These are phyloP conservation scores for Solanum appendiculatum DNA, from an alignment of 257 asterid genomes.

Conservation along the genomic window DNA sequence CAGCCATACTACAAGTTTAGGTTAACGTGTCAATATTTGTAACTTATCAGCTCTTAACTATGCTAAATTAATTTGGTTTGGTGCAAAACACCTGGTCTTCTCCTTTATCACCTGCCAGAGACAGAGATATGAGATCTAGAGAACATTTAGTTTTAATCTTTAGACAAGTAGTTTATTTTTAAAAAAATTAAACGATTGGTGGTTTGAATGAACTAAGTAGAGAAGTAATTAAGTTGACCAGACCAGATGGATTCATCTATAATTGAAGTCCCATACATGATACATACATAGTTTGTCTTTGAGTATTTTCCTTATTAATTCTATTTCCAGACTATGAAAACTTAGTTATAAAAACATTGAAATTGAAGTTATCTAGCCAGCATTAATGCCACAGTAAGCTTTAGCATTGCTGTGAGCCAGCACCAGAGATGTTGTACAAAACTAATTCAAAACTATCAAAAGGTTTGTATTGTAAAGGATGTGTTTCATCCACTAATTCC, in stretches of 20 bases:
- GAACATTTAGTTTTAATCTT: background rate
- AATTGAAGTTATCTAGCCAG: background rate
- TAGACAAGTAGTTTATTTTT: background rate
- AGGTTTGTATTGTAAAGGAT: conserved; percentile 37
- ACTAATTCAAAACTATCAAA: conserved; percentile 41
- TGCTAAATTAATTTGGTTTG: background rate
- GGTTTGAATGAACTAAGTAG: background rate
- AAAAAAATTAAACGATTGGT: background rate
- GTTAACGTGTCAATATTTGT: background rate
- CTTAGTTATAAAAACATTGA: background rate
- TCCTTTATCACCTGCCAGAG: background rate
- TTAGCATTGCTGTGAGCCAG: background rate
- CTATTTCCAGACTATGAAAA: background rate
- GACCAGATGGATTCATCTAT: background rate
- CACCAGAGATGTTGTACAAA: background rate
- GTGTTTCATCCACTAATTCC: conserved; percentile 43
- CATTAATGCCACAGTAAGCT: conserved; percentile 1
- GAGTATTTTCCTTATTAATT: background rate
- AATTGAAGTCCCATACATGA: background rate
- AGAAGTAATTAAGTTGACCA: no score
- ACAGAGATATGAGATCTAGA: background rate
- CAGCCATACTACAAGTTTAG: background rate
- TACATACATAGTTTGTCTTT: background rate
- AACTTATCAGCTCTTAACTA: background rate
- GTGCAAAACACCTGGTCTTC: background rate